Evolutionary conservation across 495 filamentous ascomycete genomes (phyloP), one percentile per base, ranked within the genome.

Genomic region (Copromyces sp.): DNA sequence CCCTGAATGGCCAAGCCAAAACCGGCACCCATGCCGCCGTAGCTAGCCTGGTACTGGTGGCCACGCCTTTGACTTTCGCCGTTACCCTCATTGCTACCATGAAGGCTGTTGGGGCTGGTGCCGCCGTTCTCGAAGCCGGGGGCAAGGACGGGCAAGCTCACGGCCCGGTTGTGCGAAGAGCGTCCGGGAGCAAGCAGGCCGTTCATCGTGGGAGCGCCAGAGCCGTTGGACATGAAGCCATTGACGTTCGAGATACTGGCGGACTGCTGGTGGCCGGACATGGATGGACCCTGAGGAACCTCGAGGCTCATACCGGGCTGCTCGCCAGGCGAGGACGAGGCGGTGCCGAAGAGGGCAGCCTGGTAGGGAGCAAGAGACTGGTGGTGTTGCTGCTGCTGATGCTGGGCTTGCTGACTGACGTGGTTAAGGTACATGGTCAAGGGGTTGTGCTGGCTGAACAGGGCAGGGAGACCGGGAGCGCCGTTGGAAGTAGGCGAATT

Each of bases 351-450:
- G 38, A 90, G 80, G 1, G 87, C 88, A 9, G 88, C 87, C 76
- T 90, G 87, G 76, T 89, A 89, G 8, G 86, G 86, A 20, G 83
- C 85, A 35, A 87, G 83, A 11, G 86, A 83, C 72, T 90, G 88
- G 41, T 91, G 88, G 72, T 91, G 89, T 70, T 91, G 88, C 70
- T 94, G 92, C 68, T 90, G 88, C 59, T 90, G 90, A 73, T 94
- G 91, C 44, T 90, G 87, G 29, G 92, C 90, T 79, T 95, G 92
- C 37, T 92, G 87, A 3, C 90, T 93, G 69, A 94, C 90, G 79
- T 97, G 93, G 80, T 88, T 92, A 47, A 97, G 88, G 80, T 97
- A 97, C 90, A 97, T 87, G n/a, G 93, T 96, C 78, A 99, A 82
- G 0, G 95, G 95, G 80, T 99, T 99, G 85, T 88, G 94, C 45